Evolutionary conservation across 2,329 filamentous ascomycete species (phyloP).

Genomic region (Lecanicillium sp.): DNA sequence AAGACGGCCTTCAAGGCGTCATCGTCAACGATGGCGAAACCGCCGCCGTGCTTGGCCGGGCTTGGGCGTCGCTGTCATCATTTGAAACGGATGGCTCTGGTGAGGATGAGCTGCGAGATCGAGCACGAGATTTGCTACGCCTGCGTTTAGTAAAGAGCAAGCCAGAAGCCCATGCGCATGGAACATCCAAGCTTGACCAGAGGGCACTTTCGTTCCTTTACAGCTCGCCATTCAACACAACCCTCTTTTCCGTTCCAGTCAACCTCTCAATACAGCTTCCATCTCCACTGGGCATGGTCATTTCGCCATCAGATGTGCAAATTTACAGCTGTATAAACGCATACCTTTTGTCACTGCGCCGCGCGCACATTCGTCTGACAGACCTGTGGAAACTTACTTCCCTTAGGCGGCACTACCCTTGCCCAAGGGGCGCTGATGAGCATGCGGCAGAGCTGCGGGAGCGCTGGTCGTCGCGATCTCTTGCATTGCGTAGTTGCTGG

Average conservation of each 20-base stretch:
- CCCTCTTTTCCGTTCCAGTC: conserved; percentile 68
- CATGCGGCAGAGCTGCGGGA: conserved; percentile 54
- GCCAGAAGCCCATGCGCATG: conserved; percentile 28
- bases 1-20: conserved; percentile 34
- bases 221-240: conserved; percentile 61
- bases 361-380: conserved; percentile 76
- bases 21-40: conserved; percentile 84
- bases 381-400: conserved; percentile 80
- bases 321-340: conserved; percentile 79
- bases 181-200: conserved; percentile 24
- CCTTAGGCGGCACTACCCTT: conserved; percentile 67
- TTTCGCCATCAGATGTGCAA: conserved; percentile 66
- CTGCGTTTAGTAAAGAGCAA: conserved; percentile 52
- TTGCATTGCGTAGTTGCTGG: conserved; percentile 75
- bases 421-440: conserved; percentile 53
- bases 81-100: conserved; percentile 62
- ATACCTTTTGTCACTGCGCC: conserved; percentile 77
- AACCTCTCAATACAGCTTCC: conserved; percentile 65
- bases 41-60: conserved; percentile 62
- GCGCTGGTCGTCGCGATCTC: conserved; percentile 53
- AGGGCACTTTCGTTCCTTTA: conserved; percentile 27
- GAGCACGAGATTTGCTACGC: conserved; percentile 68
- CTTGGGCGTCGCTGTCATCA: conserved; percentile 73
- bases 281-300: conserved; percentile 79
- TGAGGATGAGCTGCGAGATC: conserved; percentile 76